Evolutionary conservation across 768 basidiomycete species (phyloP), one percentile per base, ranked within the genome.

Genomic region (Podaxis carcinomalis): DNA sequence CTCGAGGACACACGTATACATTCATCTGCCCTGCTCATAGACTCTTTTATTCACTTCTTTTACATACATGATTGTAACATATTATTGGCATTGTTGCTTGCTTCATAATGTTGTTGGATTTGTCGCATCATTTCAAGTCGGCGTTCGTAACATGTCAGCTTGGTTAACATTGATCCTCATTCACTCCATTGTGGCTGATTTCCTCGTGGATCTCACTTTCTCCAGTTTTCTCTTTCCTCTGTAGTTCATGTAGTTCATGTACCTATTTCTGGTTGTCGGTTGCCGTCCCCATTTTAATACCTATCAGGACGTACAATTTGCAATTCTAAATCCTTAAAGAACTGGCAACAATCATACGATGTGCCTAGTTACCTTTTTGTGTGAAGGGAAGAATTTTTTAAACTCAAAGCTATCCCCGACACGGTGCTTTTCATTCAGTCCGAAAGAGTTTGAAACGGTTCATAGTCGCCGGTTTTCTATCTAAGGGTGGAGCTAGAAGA

Each of bases 11-110:
- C 19, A 23, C 36, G 19, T 27, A 54, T 40, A 13, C 51, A n/a
- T 39, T 14, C 36, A 32, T 46, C 37, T 32, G 50, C 51, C 51
- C 7, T 35, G 21, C 40, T 35, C 44, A 27, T 40, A 32, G 28
- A 23, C 21, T 36, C 28, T 32, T 5, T 57, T 57, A 49, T 39
- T 57, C 46, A 4, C 35, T 50, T 49, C 50, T 50, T 37, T 37
- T 57, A 57, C 56, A 25, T 44, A 44, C 42, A 44, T 56, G 35
- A 27, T n/a, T 19, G 39, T 46, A 47, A 47, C 47, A 46, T 57
- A 49, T 32, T 35, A 25, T n/a, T n/a, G 37, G 6, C 16, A 5
- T 35, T 19, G 7, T 57, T 36, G 9, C 42, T 25, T 47, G 28
- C 42, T 35, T 42, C 40, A 21, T 49, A 21, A 49, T 5, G 42